Percentiles rank a stretch among this genome's conserved stretches.
Evolutionary conservation across 2,329 filamentous ascomycete genomes (phyloP).

Genomic region (Alternaria gansuensis): DNA sequence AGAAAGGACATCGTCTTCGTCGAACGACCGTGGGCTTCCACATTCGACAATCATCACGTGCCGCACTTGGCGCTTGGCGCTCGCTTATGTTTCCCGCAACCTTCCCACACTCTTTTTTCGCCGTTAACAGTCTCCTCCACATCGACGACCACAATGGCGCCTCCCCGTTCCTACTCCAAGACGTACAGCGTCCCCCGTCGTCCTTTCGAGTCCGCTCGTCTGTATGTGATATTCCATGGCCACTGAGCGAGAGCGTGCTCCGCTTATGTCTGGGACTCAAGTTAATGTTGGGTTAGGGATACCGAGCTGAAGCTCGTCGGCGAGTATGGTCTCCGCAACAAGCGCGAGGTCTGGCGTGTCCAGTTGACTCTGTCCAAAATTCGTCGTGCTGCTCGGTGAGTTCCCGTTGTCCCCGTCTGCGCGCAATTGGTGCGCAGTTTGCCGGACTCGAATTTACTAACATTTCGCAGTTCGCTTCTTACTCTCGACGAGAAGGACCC

Average conservation of each 20-base stretch:
- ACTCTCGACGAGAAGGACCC: slow-evolving; percentile 99
- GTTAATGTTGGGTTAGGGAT: slow-evolving; percentile 81
- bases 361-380: slow-evolving; percentile 99
- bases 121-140: slow-evolving; percentile 31
- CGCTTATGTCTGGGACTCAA: slow-evolving; percentile 86
- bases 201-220: slow-evolving; percentile 99
- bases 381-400: slow-evolving; percentile 99
- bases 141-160: slow-evolving; percentile 56
- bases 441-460: slow-evolving; percentile 27
- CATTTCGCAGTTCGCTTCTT: slow-evolving; percentile 84
- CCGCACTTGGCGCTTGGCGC: too few species aligned
- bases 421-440: slow-evolving; percentile 22
- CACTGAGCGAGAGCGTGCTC: slow-evolving; percentile 99
- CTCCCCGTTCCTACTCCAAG: slow-evolving; percentile 85
- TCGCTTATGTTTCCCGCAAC: too few species aligned
- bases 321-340: slow-evolving; percentile 99
- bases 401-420: slow-evolving; percentile 11
- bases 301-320: slow-evolving; percentile 99
- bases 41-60: too few species aligned
- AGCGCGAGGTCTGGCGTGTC: slow-evolving; percentile 99
- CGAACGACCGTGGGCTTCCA: too few species aligned
- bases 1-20: too few species aligned
- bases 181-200: slow-evolving; percentile 98
- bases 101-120: not conserved
- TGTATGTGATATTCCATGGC: slow-evolving; percentile 88